Evolutionary conservation across 257 asterid genomes (phyloP).

Genomic region (Leptodermis oblonga): DNA sequence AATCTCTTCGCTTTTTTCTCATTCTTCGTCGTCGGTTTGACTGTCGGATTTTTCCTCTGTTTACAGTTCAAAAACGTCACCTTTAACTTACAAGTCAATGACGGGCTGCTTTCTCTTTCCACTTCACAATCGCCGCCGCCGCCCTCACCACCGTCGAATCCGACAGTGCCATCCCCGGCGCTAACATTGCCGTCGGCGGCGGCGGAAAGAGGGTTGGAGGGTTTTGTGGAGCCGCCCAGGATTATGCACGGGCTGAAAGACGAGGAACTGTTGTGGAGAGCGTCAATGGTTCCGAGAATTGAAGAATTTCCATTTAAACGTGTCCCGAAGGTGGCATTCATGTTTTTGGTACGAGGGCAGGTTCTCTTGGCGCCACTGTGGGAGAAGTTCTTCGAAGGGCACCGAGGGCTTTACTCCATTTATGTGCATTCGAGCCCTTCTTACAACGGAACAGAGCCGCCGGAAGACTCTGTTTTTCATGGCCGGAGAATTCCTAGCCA

Average conservation of each 20-base stretch:
- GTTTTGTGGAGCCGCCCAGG: constrained; percentile 19
- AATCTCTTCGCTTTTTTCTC: constrained; percentile 34
- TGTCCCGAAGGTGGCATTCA: constrained; percentile 42
- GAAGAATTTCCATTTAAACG: constrained; percentile 27
- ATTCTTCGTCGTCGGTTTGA: constrained; percentile 46
- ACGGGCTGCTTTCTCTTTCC: constrained; percentile 39
- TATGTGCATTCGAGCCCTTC: constrained; percentile 39
- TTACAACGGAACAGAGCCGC: constrained; percentile 28
- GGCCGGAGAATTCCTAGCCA: constrained; percentile 75
- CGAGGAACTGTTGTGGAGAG: constrained; percentile 50
- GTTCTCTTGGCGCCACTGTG: constrained; percentile 36
- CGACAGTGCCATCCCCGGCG: too few relatives aligned
- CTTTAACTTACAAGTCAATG: constrained; percentile 47
- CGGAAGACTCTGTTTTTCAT: constrained; percentile 50
- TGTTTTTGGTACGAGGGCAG: constrained; percentile 42
- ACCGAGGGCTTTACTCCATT: constrained; percentile 36
- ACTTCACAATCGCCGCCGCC: constrained; percentile 18
- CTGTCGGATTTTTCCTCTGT: constrained; percentile 47
- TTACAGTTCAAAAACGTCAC: constrained; percentile 47
- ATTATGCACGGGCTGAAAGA: constrained; percentile 55
- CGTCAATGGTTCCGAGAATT: constrained; percentile 41
- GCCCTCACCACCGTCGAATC: neutral
- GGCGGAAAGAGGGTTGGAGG: constrained; percentile 4
- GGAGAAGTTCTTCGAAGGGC: constrained; percentile 41
- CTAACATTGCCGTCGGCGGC: neutral